phyloP scores from a whole-genome alignment of 1,284 basidiomycete genomes.

The Cryptococcus amylolentus region DNA sequence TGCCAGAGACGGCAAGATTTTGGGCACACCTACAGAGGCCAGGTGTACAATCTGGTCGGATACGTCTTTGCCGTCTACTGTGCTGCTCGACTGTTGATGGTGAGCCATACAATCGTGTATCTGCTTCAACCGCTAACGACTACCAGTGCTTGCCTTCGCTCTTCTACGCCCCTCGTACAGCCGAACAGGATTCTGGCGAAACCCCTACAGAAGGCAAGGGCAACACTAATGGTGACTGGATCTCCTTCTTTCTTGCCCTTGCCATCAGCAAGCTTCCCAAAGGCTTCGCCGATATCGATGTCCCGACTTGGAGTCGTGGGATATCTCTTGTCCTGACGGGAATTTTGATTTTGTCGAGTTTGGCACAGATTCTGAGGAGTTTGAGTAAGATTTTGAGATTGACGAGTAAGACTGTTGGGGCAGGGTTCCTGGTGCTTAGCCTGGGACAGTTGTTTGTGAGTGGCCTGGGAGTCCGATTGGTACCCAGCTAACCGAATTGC shows the following conservation, averaged over 20 bases:
- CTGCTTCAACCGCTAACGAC: background rate
- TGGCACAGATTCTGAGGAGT: slow-evolving; percentile 47
- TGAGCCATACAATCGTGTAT: slow-evolving; percentile 10
- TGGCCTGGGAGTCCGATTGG: background rate
- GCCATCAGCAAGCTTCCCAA: slow-evolving; percentile 41
- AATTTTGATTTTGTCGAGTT: slow-evolving; percentile 41
- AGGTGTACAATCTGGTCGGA: slow-evolving; percentile 40
- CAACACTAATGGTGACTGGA: slow-evolving; percentile 50
- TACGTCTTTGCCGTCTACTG: slow-evolving; percentile 48
- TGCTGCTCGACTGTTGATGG: slow-evolving; percentile 45
- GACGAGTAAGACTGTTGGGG: slow-evolving; percentile 47
- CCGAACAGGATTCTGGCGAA: slow-evolving; percentile 19
- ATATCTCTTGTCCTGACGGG: slow-evolving; percentile 49
- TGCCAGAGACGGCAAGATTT: slow-evolving; percentile 42
- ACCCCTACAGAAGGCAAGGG: slow-evolving; percentile 27
- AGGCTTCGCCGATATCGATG: slow-evolving; percentile 40
- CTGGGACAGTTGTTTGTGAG: slow-evolving; percentile 49
- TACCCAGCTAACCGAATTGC: background rate
- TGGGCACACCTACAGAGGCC: slow-evolving; percentile 38
- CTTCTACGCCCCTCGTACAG: slow-evolving; percentile 35
- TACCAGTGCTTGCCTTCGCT: slow-evolving; percentile 42
- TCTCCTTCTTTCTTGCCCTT: slow-evolving; percentile 47
- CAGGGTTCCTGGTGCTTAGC: slow-evolving; percentile 45
- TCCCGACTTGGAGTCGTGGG: slow-evolving; percentile 40
- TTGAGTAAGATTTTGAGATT: slow-evolving; percentile 44